phyloP scores from a whole-genome alignment of 2,329 filamentous ascomycete genomes.

The Hymenoscyphus salicellus region DNA sequence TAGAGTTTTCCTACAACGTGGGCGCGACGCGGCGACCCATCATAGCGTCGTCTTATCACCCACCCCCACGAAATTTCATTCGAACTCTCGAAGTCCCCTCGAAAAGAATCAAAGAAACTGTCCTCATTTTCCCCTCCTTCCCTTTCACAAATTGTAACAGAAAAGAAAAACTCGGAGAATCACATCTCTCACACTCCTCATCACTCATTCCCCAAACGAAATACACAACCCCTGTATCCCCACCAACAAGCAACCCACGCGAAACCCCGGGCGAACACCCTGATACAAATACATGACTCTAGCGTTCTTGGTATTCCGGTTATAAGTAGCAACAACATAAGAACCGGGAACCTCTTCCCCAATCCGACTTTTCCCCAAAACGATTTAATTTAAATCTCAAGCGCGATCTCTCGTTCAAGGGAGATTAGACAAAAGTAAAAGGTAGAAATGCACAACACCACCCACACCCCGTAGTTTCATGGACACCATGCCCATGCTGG shows the following conservation, averaged over 20 bases:
- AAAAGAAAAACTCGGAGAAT: neutral
- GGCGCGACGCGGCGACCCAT: slow-evolving; percentile 3
- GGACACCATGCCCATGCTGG: slow-evolving; percentile 1
- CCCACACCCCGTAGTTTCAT: neutral
- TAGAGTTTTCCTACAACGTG: slow-evolving; percentile 18
- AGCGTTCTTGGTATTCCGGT: neutral
- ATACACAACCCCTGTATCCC: neutral
- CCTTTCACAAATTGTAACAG: neutral
- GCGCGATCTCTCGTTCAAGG: neutral
- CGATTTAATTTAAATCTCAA: neutral
- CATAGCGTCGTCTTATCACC: slow-evolving; percentile 3
- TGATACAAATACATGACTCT: slow-evolving; percentile 1
- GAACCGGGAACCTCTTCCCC: neutral
- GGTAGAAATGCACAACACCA: neutral
- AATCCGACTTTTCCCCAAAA: neutral
- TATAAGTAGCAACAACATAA: neutral
- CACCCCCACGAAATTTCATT: neutral
- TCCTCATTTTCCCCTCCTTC: neutral
- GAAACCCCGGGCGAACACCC: neutral
- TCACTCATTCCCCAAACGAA: neutral
- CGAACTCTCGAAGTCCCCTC: neutral
- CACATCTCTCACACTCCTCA: neutral
- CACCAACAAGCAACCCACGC: neutral
- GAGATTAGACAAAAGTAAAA: neutral
- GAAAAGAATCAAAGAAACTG: neutral